phyloP scores from a whole-genome alignment of 345 rosid species.

The Reutealis trisperma region DNA sequence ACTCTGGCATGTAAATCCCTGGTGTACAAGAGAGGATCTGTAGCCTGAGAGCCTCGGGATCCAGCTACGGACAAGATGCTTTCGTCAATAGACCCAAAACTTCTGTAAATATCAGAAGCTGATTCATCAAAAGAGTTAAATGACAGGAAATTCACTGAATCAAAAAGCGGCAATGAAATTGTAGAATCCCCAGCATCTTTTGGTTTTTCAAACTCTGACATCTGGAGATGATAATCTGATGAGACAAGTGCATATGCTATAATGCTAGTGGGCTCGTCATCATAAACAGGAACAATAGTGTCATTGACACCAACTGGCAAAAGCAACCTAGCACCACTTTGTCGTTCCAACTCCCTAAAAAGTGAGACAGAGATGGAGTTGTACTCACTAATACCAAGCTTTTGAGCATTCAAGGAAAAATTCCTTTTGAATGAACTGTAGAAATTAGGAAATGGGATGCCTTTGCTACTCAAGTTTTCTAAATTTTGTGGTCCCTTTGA shows the following conservation, averaged over 20 bases:
- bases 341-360: slow-evolving; percentile 18
- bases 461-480: slow-evolving; percentile 27
- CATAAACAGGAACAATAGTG: slow-evolving; percentile 27
- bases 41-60: slow-evolving; percentile 20
- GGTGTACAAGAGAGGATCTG: slow-evolving; percentile 25
- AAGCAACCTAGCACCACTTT: slow-evolving; percentile 17
- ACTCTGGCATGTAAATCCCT: slow-evolving; percentile 59
- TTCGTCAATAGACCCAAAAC: slow-evolving; percentile 24
- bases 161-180: slow-evolving; percentile 50
- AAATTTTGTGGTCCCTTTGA: slow-evolving; percentile 26
- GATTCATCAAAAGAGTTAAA: slow-evolving; percentile 21
- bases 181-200: slow-evolving; percentile 49
- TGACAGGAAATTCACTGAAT: slow-evolving; percentile 44
- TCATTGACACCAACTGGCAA: slow-evolving; percentile 31
- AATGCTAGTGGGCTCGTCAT: slow-evolving; percentile 34
- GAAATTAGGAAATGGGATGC: slow-evolving; percentile 49
- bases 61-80: slow-evolving; percentile 33
- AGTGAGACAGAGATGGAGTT: slow-evolving; percentile 17
- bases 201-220: slow-evolving; percentile 61
- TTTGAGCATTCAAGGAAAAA: slow-evolving; percentile 45
- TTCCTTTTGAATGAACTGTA: slow-evolving; percentile 44
- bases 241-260: slow-evolving; percentile 31
- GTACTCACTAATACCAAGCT: slow-evolving; percentile 49
- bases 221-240: slow-evolving; percentile 46
- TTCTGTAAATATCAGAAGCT: slow-evolving; percentile 27